Evolutionary conservation across 345 rosid genomes (phyloP), one percentile per base, ranked within the genome.

Genomic region (Sisymbrium irio): DNA sequence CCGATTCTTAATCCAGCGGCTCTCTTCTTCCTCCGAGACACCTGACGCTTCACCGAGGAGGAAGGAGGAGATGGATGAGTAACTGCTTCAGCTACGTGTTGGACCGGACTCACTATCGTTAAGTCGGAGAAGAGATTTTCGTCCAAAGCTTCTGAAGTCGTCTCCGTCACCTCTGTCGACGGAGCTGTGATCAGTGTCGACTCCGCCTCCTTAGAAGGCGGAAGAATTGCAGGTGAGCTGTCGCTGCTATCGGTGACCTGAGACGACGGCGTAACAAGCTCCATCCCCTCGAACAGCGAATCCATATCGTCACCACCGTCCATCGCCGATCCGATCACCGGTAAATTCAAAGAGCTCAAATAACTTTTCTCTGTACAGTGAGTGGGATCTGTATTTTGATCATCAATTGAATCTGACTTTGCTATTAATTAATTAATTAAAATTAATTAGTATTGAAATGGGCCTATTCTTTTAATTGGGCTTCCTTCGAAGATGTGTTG

Each of bases 221-320:
- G 63, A 25, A 37, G 45, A 66, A 36, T 32, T 45, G 65, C 36
- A 63, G 77, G 32, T 36, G 68, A 60, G 22, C 51, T 69, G 5
- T 61, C 63, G 36, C 33, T 63, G 40, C 14, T 40, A 49, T 46
- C 73, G 13, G 55, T 22, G 58, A 85, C 57, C 57, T 84, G 90
- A 51, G 87, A 74, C 41, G 90, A 36, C 5, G 63, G 95, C 3
- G 90, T 73, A 49, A 88, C 81, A 64, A 93, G 78, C 8, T 80
- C 93, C 98, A 93, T 93, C 49, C 97, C 98, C 61, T 93, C 97
- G 78, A 93, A 93, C 50, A 93, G 82, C 0, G 98, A 92, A 60
- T 87, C 96, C 86, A 88, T 80, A 11, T 86, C 86, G 58, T 77
- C 88, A 50, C 71, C 47, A 25, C 54, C 72, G 9, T 69, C 46